Evolutionary conservation across 495 filamentous ascomycete species (phyloP), one percentile per base, ranked within the genome.

Genomic region (Penicillium herquei): DNA sequence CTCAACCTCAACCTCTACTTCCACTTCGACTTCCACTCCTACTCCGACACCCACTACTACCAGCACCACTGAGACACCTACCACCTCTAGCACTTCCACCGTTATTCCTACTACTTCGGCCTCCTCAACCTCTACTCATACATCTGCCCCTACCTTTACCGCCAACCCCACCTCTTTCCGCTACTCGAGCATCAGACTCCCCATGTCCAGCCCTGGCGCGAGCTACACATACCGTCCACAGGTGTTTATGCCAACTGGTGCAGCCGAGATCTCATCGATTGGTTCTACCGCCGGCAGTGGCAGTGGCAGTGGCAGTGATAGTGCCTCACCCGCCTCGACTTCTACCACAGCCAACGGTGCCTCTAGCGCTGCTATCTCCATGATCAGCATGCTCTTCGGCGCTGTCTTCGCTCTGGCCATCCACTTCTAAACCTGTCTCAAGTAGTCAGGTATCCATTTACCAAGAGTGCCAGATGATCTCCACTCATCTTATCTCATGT

Each of bases 171-270:
- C 43, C 13, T 32, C 26, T n/a, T 26, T 14, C 6, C 12, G n/a
- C 12, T 14, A 13, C 26, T 46, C 26, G 8, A 64, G 50, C 54
- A 55, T 53, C 39, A 58, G 40, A 14, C 54, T 54, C 11, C 57
- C 63, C 46, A 60, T 50, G 52, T 45, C 53, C 10, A 66, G 56
- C 52, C 59, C 65, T 12, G 51, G 58, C 39, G 57, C 55, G 49
- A 66, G 66, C 58, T 70, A 68, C 56, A 64, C 58, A 33, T 74
- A 73, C 56, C 64, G 56, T 16, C 70, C 70, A 1, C 71, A 74
- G 45, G 66, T 67, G 11, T 65, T 74, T 48, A 52, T 56, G 8
- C 64, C 70, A 45, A 72, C 70, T 32, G 59, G 58, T 53, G 55
- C 55, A 48, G 58, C 65, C 39, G 52, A 64, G 56, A 57, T 66